phyloP scores from a whole-genome alignment of 192 early-diverging fungal genomes.

The Podila horticola region DNA sequence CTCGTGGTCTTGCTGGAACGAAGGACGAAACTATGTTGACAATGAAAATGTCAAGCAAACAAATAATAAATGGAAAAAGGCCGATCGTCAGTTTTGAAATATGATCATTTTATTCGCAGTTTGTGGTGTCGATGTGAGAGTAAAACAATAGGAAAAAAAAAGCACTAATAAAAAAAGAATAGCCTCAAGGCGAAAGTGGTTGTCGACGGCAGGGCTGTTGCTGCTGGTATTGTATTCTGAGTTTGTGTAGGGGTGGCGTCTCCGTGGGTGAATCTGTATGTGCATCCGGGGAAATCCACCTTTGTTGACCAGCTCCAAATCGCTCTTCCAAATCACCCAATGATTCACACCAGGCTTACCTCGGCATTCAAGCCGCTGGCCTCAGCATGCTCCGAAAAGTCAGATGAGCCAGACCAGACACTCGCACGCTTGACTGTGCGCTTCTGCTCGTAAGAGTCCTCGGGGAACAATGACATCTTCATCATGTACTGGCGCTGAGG shows the following conservation, averaged over 20 bases:
- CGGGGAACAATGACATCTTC: conserved; percentile 22
- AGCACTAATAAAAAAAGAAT: conserved; percentile 2
- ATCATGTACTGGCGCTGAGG: conserved; percentile 46
- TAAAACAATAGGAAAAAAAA: conserved; percentile 11
- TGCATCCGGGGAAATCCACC: no score
- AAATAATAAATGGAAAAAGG: neutral
- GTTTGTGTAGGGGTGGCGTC: neutral
- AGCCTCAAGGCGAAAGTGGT: neutral
- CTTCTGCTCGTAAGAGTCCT: neutral
- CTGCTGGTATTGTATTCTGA: neutral
- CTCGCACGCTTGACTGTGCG: conserved; percentile 31
- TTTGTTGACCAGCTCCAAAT: neutral
- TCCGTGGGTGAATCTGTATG: neutral
- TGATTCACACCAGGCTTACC: conserved; percentile 46
- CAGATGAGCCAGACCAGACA: conserved; percentile 33
- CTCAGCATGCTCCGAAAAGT: conserved; percentile 15
- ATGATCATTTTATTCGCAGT: conserved; percentile 41
- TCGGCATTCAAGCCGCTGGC: conserved; percentile 34
- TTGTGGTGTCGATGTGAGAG: neutral
- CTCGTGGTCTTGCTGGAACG: conserved; percentile 31
- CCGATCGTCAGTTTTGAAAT: conserved; percentile 28
- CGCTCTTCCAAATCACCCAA: neutral
- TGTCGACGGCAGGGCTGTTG: neutral
- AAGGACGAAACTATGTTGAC: conserved; percentile 30
- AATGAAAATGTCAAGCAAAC: neutral